Base-by-base conservation (phyloP, 2,329 filamentous ascomycete genomes). In the Dactylonectria macrodidyma region DNA sequence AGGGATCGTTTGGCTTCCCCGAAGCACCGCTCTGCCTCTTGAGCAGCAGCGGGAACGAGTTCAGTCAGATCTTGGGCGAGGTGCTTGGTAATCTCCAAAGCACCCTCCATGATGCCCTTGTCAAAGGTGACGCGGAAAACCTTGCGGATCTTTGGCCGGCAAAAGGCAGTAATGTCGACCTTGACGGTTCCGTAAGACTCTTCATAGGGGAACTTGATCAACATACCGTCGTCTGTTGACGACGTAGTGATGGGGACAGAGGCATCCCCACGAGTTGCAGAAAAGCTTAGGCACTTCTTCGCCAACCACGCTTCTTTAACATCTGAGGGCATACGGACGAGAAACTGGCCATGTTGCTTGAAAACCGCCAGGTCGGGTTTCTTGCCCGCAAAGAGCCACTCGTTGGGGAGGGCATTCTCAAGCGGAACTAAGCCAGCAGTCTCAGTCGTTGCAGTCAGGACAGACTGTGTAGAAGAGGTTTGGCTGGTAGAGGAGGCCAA, bases 121-220 rank as follows among this genome's bases (percentile, higher is more conserved):
- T 88, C 88, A 77, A 92, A 90, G 76, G 90, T 86, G 34, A 92
- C 80, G 46, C 86, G 84, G 76, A 91, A 88, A 0, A 86, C 87
- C 79, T 91, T 89, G 73, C 88, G 88, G 69, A 91, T 84, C 77
- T 85, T 88, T 26, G 90, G 90, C 68, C 87, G 87, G 62, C 85
- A 88, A 14, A 84, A 88, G 1, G 89, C 89, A 62, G 86, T 82
- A 41, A 92, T 84, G 2, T 86, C 85, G 51, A 92, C 82, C 60
- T 88, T 88, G 58, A 92, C 78, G 44, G 88, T 77, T 36, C 90
- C 90, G 67, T 89, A 80, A 6, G 88, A 87, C 67, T 92, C 88
- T 30, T 84, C 83, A 33, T 80, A 81, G 4, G 85, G 81, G 33
- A 91, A 83, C 66, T 86, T 83, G 26, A 89, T 82, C 19, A 88